Base-by-base conservation (phyloP, 1,139 yeast species). In the Geotrichum citri-aurantii region DNA sequence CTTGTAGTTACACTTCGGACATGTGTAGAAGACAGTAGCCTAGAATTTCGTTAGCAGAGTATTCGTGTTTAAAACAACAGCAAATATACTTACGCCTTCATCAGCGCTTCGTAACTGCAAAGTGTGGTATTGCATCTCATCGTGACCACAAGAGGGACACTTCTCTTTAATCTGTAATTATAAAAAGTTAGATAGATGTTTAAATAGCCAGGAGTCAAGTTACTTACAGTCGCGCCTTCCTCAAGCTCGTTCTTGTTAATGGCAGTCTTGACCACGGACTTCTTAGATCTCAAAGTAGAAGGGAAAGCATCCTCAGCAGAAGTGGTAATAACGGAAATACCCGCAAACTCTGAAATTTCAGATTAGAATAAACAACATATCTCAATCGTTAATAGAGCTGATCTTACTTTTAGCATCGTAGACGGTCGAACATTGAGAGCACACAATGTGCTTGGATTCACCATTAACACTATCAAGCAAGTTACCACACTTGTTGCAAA, bases 81-180 rank as follows among this genome's bases (percentile, higher is more conserved):
- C 4, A 21, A 26, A 27, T 24, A 68, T 71, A 37, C 77, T 73
- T 50, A 76, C 78, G 79, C 99, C 99, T 80, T 93, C 99, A 80
- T 93, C 99, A 2, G 99, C 99, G 57, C 96, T 88, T 77, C 99
- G 84, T 67, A 93, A 81, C 75, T 93, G 99, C 68, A 93, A 79
- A 10, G 99, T 93, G 71, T 93, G 97, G 73, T 93, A 93, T 71
- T 86, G 93, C 99, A 95, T 95, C 75, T 93, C 97, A 69, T 93
- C 97, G 73, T 92, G 83, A 55, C 96, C 97, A 82, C 99, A 93
- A 74, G 91, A 85, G 24, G 98, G 98, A 79, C 99, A 93, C 71
- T 88, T 91, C 73, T 93, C 99, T 73, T 91, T 88, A 72, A 93
- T 93, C 69, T 67, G 50, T 7, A 49, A 56, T 7, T 21, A 1